These are phyloP conservation scores for Suaeda aralocaspica DNA, from an alignment of 148 eudicot species.

Conservation along the genomic window DNA sequence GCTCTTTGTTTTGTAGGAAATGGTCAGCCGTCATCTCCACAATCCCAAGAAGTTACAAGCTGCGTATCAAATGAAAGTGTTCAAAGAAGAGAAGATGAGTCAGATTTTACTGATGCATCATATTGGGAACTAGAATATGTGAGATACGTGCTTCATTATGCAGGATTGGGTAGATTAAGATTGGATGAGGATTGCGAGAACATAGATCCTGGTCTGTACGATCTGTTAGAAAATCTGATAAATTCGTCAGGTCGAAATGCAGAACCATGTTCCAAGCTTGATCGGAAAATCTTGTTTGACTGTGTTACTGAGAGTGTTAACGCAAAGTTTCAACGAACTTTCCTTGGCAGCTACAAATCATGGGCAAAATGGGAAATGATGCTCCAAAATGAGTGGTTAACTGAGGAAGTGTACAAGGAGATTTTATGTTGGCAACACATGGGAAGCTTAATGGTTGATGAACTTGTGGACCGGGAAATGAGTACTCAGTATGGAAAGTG, in stretches of 20 bases:
- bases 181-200: constrained; percentile 39
- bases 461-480: constrained; percentile 84
- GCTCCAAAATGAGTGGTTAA: constrained; percentile 44
- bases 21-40: constrained; percentile 35
- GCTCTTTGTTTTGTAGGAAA: constrained; percentile 39
- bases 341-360: constrained; percentile 43
- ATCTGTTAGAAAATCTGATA: constrained; percentile 52
- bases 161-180: constrained; percentile 42
- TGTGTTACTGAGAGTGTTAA: constrained; percentile 52
- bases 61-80: constrained; percentile 34
- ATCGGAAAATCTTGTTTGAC: constrained; percentile 54
- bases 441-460: constrained; percentile 72
- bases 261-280: constrained; percentile 46
- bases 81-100: constrained; percentile 39
- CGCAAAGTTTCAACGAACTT: constrained; percentile 33
- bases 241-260: constrained; percentile 27
- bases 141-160: constrained; percentile 41
- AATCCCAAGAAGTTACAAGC: constrained; percentile 34
- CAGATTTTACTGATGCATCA: constrained; percentile 32
- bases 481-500: constrained; percentile 64
- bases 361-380: constrained; percentile 50
- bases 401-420: constrained; percentile 64
- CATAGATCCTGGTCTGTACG: constrained; percentile 49
- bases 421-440: constrained; percentile 48
- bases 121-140: constrained; percentile 69